Evolutionary conservation across 2,329 filamentous ascomycete genomes (phyloP), one percentile per base, ranked within the genome.

Genomic region (Rugonectria rugulosa): DNA sequence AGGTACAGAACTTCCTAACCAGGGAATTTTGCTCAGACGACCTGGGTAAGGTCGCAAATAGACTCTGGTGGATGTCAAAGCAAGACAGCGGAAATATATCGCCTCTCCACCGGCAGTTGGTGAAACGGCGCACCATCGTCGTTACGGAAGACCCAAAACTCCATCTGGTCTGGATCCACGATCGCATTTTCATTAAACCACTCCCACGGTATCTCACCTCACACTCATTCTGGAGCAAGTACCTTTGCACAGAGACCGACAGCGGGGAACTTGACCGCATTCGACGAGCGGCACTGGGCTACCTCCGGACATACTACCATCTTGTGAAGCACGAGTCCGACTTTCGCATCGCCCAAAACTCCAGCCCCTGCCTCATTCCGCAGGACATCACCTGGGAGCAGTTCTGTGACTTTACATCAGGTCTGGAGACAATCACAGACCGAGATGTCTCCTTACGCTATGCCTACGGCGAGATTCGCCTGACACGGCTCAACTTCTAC

Each of bases 391-490:
- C 62, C 7, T 72, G 70, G 63, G 59, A 66, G 49, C 49, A 55
- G 36, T 72, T 66, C 62, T 70, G 65, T 60, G 17, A 54, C 5
- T 75, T 76, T 53, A 66, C 72, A 4, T 47, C 56, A 12, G 57
- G 56, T 5, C 70, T 75, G 38, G 38, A 37, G 1, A 8, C 52
- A 9, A 53, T 73, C 3, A n/a, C 43, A 5, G 72, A 75, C 38
- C 6, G 54, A 1, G 31, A 65, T 3, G 69, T 74, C 9, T 66
- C 62, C 23, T 51, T 49, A 4, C 70, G 76, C 2, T 77, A 72
- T 57, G 36, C 63, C 23, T 75, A 72, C 52, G 75, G 75, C 36
- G 74, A 77, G 59, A 65, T 78, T 14, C 72, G 72, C 5, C 68
- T 77, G 11, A 68, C 64, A 4, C 65, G 72, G 11, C 67, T 75